Base-by-base conservation (phyloP, 108 stramenopile species). In the Skeletonema marinoi region DNA sequence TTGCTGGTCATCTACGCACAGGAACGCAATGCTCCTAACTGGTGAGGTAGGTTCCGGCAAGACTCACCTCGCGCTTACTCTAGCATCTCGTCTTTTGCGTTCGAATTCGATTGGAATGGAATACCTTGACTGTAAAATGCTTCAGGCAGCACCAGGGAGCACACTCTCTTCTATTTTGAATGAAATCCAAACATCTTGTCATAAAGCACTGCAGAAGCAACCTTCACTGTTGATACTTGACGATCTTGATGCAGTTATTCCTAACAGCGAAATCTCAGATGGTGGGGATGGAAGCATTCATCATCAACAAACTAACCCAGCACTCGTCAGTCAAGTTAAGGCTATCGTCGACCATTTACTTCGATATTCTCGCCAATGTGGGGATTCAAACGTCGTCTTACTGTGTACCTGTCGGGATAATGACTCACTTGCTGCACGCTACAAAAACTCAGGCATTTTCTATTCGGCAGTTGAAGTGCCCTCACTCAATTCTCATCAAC, bases 41-140 rank as follows among this genome's bases (percentile, higher is more conserved):
- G 93, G 95, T 14, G 79, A 76, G 6, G 81, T 50, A 38, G 95
- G 95, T 25, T 80, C 80, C 35, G 95, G 95, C n/a, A 94, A 94
- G 72, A 90, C 89, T n/a, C 82, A 88, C 68, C 59, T 54, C 30
- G 81, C 88, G 10, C 64, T 90, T 16, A 17, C 85, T 21, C 46
- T 89, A 38, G 90, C 88, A 14, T 74, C 87, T 13, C 54, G 70
- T 30, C 35, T 75, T 29, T 78, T 85, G 32, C 19, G 78, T 17
- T 50, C 73, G 11, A 46, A 71, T 13, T 65, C 50, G 7, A 50
- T 70, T 59, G 75, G 85, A 16, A 76, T 74, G 32, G 66, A 90
- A 5, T 93, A 96, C 65, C 50, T 94, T 11, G 89, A 93, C 65
- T 96, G 93, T 66, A 90, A 81, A 41, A 75, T 68, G 59, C 80